Conservation (phyloP, 2,329 filamentous ascomycete species). For the Cladosporium colombiae region DNA sequence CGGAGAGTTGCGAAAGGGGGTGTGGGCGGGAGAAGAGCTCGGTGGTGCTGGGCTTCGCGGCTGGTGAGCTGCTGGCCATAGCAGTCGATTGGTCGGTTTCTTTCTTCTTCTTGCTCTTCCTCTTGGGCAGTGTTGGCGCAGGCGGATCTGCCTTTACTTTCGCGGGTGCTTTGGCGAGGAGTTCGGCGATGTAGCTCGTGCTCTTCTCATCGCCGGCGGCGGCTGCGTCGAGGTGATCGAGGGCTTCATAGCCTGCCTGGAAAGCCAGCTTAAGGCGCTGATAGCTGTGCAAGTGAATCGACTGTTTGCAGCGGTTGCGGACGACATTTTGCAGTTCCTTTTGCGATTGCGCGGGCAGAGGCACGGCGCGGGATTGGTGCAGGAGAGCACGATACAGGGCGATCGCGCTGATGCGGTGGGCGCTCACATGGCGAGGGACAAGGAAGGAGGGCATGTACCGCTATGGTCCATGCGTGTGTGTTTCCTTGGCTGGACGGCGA, state of each 20-base stretch:
- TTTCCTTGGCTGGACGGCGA: background rate
- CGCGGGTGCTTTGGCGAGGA: slow-evolving; percentile 31
- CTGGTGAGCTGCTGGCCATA: background rate
- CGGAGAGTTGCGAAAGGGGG: slow-evolving; percentile 43
- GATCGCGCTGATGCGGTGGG: slow-evolving; percentile 60
- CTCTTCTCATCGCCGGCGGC: slow-evolving; percentile 36
- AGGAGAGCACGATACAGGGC: slow-evolving; percentile 73
- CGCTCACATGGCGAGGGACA: slow-evolving; percentile 49
- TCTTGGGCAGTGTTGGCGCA: background rate
- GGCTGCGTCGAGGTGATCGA: slow-evolving; percentile 48
- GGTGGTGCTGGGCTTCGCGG: slow-evolving; percentile 1
- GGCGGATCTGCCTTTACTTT: slow-evolving; percentile 26
- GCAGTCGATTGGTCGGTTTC: background rate
- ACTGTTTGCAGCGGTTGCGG: slow-evolving; percentile 62
- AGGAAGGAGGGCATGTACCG: slow-evolving; percentile 36
- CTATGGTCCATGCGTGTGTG: slow-evolving; percentile 12
- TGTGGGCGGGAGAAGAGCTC: slow-evolving; percentile 31
- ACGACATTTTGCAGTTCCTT: slow-evolving; percentile 60
- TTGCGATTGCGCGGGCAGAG: slow-evolving; percentile 22
- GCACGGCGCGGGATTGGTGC: slow-evolving; percentile 48
- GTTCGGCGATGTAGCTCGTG: slow-evolving; percentile 29
- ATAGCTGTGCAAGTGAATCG: slow-evolving; percentile 59
- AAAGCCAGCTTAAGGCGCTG: slow-evolving; percentile 64
- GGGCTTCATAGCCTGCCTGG: slow-evolving; percentile 64
- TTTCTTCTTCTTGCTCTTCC: slow-evolving; percentile 20